Conservation (phyloP, 75 land plant genomes). For the Pinus taeda region DNA sequence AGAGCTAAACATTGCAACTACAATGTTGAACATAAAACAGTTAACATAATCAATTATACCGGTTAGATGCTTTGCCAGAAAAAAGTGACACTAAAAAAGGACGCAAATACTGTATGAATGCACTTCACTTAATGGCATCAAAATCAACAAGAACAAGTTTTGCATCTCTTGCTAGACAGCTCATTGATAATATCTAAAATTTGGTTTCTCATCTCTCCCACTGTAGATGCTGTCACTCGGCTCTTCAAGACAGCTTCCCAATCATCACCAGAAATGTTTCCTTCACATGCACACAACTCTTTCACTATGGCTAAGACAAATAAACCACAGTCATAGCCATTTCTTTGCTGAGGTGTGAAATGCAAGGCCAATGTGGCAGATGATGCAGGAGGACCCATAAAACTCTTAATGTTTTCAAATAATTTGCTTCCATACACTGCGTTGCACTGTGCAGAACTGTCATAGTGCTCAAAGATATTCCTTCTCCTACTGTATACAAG, state of each 20-base stretch:
- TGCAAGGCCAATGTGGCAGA: conserved; percentile 33
- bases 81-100: neutral
- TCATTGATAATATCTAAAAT: conserved; percentile 23
- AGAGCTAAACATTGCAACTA: too few species aligned
- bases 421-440: conserved; percentile 35
- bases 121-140: neutral
- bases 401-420: conserved; percentile 30
- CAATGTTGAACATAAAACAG: too few species aligned
- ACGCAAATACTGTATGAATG: neutral
- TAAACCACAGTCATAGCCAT: conserved; percentile 87
- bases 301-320: conserved; percentile 70
- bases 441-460: conserved; percentile 56
- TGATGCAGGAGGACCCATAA: conserved; percentile 21
- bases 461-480: conserved; percentile 76
- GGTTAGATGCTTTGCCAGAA: too few species aligned
- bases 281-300: conserved; percentile 55
- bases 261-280: conserved; percentile 10
- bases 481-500: conserved; percentile 50
- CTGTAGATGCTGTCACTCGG: conserved; percentile 21
- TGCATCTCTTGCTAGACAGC: neutral
- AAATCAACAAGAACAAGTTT: neutral
- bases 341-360: conserved; percentile 64
- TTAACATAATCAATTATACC: too few species aligned
- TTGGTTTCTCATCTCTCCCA: conserved; percentile 24
- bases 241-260: conserved; percentile 30